These are phyloP conservation scores for Rhizomucor pusillus DNA, from an alignment of 371 early-diverging fungal genomes.

Conservation along the genomic window DNA sequence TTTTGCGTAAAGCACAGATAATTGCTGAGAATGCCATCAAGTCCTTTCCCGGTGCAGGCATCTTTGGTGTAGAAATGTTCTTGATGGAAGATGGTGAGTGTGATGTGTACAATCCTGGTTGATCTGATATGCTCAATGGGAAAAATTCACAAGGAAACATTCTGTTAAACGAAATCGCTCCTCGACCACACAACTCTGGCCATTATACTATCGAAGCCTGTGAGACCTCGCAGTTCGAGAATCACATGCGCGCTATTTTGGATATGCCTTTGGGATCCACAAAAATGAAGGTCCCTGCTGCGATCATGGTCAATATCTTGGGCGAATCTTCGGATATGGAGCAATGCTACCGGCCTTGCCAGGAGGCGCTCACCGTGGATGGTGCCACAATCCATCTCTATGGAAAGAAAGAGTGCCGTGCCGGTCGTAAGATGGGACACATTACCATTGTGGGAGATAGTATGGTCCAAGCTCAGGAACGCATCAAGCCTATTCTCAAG, in stretches of 20 bases:
- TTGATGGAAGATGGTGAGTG: constrained; percentile 70
- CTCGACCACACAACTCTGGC: constrained; percentile 98
- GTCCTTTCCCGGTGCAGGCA: constrained; percentile 82
- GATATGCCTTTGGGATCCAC: constrained; percentile 93
- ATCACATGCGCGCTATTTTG: constrained; percentile 92
- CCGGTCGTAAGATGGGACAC: constrained; percentile 97
- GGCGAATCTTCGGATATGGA: constrained; percentile 64
- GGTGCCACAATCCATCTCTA: constrained; percentile 93
- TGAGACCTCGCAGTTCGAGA: constrained; percentile 94
- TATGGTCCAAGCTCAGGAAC: constrained; percentile 67
- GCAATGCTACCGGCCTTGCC: constrained; percentile 65
- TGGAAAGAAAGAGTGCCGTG: constrained; percentile 85
- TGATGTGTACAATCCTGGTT: not conserved
- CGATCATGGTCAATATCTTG: constrained; percentile 93
- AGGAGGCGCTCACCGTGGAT: constrained; percentile 66
- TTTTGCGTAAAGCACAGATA: constrained; percentile 64
- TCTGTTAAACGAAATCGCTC: constrained; percentile 94
- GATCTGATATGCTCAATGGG: not conserved
- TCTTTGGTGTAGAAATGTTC: constrained; percentile 98
- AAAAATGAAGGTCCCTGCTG: constrained; percentile 83
- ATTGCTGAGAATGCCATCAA: constrained; percentile 86
- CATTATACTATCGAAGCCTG: constrained; percentile 98
- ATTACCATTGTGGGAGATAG: constrained; percentile 89
- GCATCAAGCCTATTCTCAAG: constrained; percentile 59
- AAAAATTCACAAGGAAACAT: constrained; percentile 50